Base-by-base conservation (phyloP, 2,329 filamentous ascomycete species). In the Paecilomyces niveus region DNA sequence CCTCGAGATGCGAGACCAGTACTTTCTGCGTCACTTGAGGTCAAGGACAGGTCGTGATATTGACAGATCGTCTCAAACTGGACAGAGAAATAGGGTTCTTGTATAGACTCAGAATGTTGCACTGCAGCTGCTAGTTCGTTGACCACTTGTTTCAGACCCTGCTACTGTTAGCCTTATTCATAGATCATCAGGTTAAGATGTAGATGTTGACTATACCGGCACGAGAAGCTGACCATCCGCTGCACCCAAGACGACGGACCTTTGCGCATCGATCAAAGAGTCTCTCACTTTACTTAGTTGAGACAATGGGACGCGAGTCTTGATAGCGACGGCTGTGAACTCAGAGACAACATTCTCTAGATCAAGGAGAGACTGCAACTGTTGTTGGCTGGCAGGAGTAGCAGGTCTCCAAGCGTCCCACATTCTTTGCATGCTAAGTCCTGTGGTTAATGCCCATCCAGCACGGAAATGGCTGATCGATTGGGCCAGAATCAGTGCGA, bases 341-440 rank as follows among this genome's bases (percentile, higher is more conserved):
- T 72, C 67, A 3, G 67, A 67, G n/a, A 71, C 70, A 32, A 72
- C 65, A 2, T 63, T 59, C 58, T 76, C 72, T 31, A 77, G 58
- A 15, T 76, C 70, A 39, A 74, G 62, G 53, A 76, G 59, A 22
- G 66, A 72, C 53, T 64, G 59, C 50, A 76, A 59, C 57, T 75
- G 72, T 6, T 63, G 61, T 56, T 69, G 64, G 26, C 69, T 71
- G 15, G 67, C 64, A 51, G 83, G 76, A 3, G 81, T 82, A 10
- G 67, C 68, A 32, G 92, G 90, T 56, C 89, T 84, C 67, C 95
- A 83, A 1, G 78, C 68, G 50, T 84, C 83, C 93, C 92, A 96
- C 4, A 96, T 80, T 8, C 77, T 72, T 68, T 94, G 89, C 89
- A 95, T 94, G 63, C 85, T 87, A 11, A 92, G 77, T 0, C 91